A percentile compares a stretch with the other conserved stretches of the same genome.
Evolutionary conservation across 2,329 filamentous ascomycete genomes (phyloP).

Genomic region (Bipolaris sorokiniana): DNA sequence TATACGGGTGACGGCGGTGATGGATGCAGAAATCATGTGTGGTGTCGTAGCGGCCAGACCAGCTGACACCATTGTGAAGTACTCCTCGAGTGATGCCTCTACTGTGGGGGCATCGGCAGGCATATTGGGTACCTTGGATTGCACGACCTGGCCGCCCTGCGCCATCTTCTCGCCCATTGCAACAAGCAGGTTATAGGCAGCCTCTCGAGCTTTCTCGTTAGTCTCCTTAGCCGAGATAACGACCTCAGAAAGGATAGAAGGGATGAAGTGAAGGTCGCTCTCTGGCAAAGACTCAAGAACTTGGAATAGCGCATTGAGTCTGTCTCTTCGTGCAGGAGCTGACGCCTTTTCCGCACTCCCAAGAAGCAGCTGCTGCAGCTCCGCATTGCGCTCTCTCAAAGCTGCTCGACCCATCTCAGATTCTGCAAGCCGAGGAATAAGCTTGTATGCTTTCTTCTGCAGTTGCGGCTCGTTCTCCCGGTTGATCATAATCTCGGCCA

Average conservation of each 20-base stretch:
- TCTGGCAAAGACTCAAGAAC: constrained; percentile 80
- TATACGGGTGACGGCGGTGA: constrained; percentile 91
- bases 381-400: constrained; percentile 73
- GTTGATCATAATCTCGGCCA: constrained; percentile 81
- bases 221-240: constrained; percentile 97
- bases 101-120: constrained; percentile 77
- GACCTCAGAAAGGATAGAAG: constrained; percentile 87
- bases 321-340: constrained; percentile 82
- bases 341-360: constrained; percentile 83
- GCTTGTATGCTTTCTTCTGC: constrained; percentile 98
- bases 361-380: constrained; percentile 83
- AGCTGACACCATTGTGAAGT: constrained; percentile 97
- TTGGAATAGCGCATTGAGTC: constrained; percentile 80
- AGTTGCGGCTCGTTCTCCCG: constrained; percentile 85
- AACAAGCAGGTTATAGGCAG: constrained; percentile 88
- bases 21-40: constrained; percentile 97
- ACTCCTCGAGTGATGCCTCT: constrained; percentile 86
- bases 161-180: constrained; percentile 85
- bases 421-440: constrained; percentile 87
- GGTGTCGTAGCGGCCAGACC: constrained; percentile 90
- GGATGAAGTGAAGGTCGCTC: constrained; percentile 88
- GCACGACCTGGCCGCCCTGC: constrained; percentile 76
- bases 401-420: constrained; percentile 79
- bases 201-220: constrained; percentile 89
- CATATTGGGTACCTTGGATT: constrained; percentile 88